Base-by-base conservation (phyloP, 73 alveolate species). In the Symbiodinium natans region DNA sequence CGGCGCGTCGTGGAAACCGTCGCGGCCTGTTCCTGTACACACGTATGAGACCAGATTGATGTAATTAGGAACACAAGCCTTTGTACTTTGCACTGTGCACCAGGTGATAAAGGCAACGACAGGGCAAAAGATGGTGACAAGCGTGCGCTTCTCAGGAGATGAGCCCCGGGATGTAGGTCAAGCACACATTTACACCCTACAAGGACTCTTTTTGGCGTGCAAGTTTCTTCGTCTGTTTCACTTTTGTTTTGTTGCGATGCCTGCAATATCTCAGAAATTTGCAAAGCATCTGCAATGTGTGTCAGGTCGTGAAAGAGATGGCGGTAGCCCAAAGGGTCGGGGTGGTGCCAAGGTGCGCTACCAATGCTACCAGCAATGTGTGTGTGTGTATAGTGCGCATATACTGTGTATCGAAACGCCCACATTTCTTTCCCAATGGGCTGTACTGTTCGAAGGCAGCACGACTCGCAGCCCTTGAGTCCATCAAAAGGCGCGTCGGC, bases 391-490 rank as follows among this genome's bases (percentile, higher is more conserved):
- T n/a, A n/a, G n/a, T 52, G 6, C n/a, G 23, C n/a, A 6, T 21
- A 23, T 52, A 29, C 15, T 52, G 71, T 52, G 23, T 46, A 43
- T 43, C 6, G 17, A 21, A 21, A 29, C 23, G 71, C 68, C 21
- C 2, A 27, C 17, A 52, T 27, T 52, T 27, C 21, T 52, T 29
- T 0, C 23, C 40, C 84, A 17, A 13, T 31, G 1, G 11, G 84
- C 40, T 15, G 41, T 9, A 13, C 84, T 41, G 15, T 25, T 34
- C n/a, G 80, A 33, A 84, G 93, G 94, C 94, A 52, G 94, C 94
- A 59, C 94, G 94, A 84, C 94, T 87, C 71, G 94, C 94, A 87
- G 94, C 94, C 29, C 94, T 87, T 59, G 94, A 87, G 75, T 52
- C 94, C 41, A 87, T 87, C 84, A 87, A 87, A 80, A 56, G 94